phyloP scores from a whole-genome alignment of 345 rosid genomes.

The Dipteronia sinensis region DNA sequence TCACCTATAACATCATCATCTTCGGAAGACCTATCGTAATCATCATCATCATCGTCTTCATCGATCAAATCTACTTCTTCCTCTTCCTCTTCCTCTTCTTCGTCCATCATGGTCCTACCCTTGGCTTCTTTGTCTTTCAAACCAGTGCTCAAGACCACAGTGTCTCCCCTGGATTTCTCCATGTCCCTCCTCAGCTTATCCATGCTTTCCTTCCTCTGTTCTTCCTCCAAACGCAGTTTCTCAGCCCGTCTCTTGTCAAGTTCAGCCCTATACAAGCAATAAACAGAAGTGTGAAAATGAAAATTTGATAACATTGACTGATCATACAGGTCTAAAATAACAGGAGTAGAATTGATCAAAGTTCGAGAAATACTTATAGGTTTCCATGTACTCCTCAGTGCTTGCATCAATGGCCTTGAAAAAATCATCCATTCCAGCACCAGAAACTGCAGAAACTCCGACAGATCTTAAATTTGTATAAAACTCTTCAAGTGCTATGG shows the following conservation, averaged over 20 bases:
- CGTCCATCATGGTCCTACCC: constrained; percentile 39
- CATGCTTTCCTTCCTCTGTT: constrained; percentile 54
- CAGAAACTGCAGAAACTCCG: constrained; percentile 84
- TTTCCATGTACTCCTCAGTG: constrained; percentile 73
- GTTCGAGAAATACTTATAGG: constrained; percentile 54
- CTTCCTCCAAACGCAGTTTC: constrained; percentile 70
- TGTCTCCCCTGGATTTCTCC: constrained; percentile 71
- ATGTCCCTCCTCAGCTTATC: constrained; percentile 68
- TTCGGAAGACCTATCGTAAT: constrained; percentile 29
- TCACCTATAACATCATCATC: constrained; percentile 52
- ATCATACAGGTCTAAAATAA: background rate
- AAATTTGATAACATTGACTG: background rate
- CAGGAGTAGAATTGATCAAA: background rate
- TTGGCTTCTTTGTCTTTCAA: constrained; percentile 43
- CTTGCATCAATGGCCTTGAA: constrained; percentile 74
- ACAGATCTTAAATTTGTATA: constrained; percentile 67
- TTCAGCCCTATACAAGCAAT: constrained; percentile 53
- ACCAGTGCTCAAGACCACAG: constrained; percentile 68
- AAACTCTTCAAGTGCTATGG: constrained; percentile 67
- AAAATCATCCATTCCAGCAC: constrained; percentile 75
- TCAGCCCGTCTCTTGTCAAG: constrained; percentile 79
- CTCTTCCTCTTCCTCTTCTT: constrained; percentile 44
- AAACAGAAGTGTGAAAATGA: constrained; percentile 2
- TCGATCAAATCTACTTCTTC: constrained; percentile 20
- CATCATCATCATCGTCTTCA: constrained; percentile 43